These are phyloP conservation scores for Mycena leptocephala DNA, from an alignment of 768 basidiomycete species.

Conservation along the genomic window DNA sequence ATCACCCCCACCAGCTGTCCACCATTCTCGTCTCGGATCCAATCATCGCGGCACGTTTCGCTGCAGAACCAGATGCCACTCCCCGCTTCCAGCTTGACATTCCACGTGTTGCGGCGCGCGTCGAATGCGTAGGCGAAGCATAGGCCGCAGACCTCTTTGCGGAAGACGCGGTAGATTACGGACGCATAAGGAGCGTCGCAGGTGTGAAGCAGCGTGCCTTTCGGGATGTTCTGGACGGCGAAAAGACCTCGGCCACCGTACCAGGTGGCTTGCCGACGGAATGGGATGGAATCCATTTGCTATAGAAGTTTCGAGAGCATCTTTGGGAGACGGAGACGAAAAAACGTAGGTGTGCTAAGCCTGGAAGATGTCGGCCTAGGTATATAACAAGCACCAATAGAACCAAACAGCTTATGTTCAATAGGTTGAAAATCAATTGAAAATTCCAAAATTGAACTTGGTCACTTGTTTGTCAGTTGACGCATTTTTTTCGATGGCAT, in stretches of 20 bases:
- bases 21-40: slow-evolving; percentile 55
- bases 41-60: slow-evolving; percentile 61
- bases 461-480: no score
- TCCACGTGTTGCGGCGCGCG: slow-evolving; percentile 64
- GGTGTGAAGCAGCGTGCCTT: slow-evolving; percentile 60
- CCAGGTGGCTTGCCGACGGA: slow-evolving; percentile 50
- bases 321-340: no score
- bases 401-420: not conserved
- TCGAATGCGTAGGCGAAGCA: slow-evolving; percentile 78
- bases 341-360: no score
- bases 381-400: not conserved
- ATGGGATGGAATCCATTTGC: slow-evolving; percentile 20
- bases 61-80: slow-evolving; percentile 74
- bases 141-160: slow-evolving; percentile 77
- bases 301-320: not conserved
- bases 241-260: slow-evolving; percentile 72
- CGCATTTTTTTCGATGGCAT: no score
- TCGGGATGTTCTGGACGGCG: slow-evolving; percentile 58
- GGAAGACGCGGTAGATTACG: slow-evolving; percentile 74
- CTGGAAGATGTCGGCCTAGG: not conserved
- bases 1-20: slow-evolving; percentile 50
- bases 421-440: no score
- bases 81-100: slow-evolving; percentile 52
- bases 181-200: slow-evolving; percentile 68
- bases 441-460: no score